Base-by-base conservation (phyloP, 2,329 filamentous ascomycete genomes). In the Raffaelea ambrosiae region DNA sequence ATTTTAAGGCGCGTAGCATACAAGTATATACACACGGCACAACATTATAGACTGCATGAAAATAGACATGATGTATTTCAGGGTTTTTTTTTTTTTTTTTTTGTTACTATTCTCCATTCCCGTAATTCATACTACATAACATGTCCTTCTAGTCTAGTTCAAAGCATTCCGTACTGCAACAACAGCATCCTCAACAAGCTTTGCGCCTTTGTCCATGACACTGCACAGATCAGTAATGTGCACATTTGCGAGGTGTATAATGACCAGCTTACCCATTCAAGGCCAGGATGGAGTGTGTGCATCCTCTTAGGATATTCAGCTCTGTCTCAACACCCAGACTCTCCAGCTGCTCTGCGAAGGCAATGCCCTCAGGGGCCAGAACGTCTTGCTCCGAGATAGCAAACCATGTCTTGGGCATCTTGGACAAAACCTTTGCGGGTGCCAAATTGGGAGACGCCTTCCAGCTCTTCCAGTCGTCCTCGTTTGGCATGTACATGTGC, bases 381-480 rank as follows among this genome's bases (percentile, higher is more conserved):
- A 66, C 47, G 41, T 66, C 63, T 40, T 58, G 55, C 40, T 65
- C 64, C 3, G 62, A 53, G 13, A 61, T 53, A 2, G 59, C 59
- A 5, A 66, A 52, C 56, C 61, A 65, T 1, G 59, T 61, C 23
- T 47, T 57, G 9, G 63, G 63, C 13, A 61, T 54, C 16, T 52
- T 55, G 16, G 31, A 46, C 11, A 66, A 39, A 3, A 63, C 29
- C 3, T 44, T n/a, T 2, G 51, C 44, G 0, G 61, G 53, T 3
- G 61, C 57, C n/a, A 55, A 44, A 29, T 61, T 61, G 4, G 64
- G 63, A 16, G 61, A 64, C 3, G 62, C 60, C 16, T 64, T 57
- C 57, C 62, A 65, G 33, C 51, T 52, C 9, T 42, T 45, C 29
- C 53, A 57, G 14, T 61, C 51, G 2, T 52, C 51, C 8, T 54